A percentile compares a stretch with the other conserved stretches of the same genome.
Evolutionary conservation across 768 basidiomycete species (phyloP).

Genomic region (Melanogaster broomeanus): DNA sequence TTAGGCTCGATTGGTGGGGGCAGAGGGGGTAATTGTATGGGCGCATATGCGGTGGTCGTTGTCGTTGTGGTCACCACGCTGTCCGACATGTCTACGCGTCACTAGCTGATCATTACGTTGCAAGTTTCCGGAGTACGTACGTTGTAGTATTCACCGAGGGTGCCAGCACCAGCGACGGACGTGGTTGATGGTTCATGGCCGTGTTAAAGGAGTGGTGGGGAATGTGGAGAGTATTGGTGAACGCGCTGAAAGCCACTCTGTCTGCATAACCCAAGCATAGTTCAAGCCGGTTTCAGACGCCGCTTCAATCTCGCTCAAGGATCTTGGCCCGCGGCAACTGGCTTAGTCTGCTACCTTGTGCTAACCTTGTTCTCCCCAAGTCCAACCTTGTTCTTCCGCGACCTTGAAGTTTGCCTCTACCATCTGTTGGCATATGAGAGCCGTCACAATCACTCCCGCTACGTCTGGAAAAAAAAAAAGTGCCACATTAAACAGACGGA

Average conservation of each 20-base stretch:
- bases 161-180: conserved; percentile 70
- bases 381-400: conserved; percentile 4
- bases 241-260: conserved; percentile 36
- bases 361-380: too few relatives aligned
- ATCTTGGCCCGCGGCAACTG: conserved; percentile 11
- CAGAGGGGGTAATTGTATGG: conserved; percentile 77
- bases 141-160: conserved; percentile 86
- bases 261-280: conserved; percentile 31
- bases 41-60: conserved; percentile 86
- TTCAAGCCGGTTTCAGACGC: conserved; percentile 23
- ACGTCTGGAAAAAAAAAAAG: too few relatives aligned
- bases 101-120: conserved; percentile 8
- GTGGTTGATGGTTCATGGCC: conserved; percentile 62
- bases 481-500: too few relatives aligned
- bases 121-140: conserved; percentile 43
- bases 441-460: background rate
- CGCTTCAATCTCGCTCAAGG: conserved; percentile 24
- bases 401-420: too few relatives aligned
- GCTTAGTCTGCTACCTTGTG: conserved; percentile 27
- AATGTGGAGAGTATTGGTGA: conserved; percentile 21
- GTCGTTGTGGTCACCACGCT: conserved; percentile 92
- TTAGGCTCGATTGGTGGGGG: conserved; percentile 72
- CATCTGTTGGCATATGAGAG: too few relatives aligned
- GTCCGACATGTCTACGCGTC: conserved; percentile 24
- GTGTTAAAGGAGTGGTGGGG: conserved; percentile 27